Evolutionary conservation across 164 flowering plant species (phyloP), one percentile per base, ranked within the genome.

Genomic region (Macadamia tetraphylla): DNA sequence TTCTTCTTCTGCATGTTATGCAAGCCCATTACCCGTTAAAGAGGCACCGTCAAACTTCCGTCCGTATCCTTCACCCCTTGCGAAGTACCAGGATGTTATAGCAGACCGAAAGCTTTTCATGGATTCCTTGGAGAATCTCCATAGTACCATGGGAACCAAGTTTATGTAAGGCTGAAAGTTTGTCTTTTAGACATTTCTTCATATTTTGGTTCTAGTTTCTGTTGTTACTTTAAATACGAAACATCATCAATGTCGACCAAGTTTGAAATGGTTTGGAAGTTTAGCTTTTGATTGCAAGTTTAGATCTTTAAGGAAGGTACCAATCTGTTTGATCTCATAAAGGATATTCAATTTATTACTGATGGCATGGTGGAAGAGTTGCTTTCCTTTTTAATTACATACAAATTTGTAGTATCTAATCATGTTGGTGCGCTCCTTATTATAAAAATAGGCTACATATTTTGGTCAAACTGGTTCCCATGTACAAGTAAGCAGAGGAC

Each of bases 101-200:
- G 77, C 75, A 42, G 74, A 74, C 71, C 71, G 83, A 9, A 73
- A 77, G 59, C 79, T 86, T 29, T 92, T 90, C 70, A 86, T 86
- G 89, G 70, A 71, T 6, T 75, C 89, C 74, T 73, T 92, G 69
- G 85, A 87, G 82, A 84, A 84, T 73, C 87, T 90, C 55, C 98
- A 92, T 75, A 71, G 83, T 67, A 30, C 80, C 0, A 78, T 92
- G 92, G 81, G 88, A 51, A 87, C 96, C 29, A 92, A 92, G 75
- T 92, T 92, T 81, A 90, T 87, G 98, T 90, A 68, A 75, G 84
- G 62, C 18, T 9, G 53, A 58, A 48, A 61, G n/a, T n/a, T n/a
- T n/a, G n/a, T n/a, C 65, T 51, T 14, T 60, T 55, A 64, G 42
- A 29, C 3, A 6, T 9, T 9, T 8, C 12, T 14, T 30, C n/a